phyloP scores from a whole-genome alignment of 352 stramenopile genomes.

The Globisporangium recalcitrans region DNA sequence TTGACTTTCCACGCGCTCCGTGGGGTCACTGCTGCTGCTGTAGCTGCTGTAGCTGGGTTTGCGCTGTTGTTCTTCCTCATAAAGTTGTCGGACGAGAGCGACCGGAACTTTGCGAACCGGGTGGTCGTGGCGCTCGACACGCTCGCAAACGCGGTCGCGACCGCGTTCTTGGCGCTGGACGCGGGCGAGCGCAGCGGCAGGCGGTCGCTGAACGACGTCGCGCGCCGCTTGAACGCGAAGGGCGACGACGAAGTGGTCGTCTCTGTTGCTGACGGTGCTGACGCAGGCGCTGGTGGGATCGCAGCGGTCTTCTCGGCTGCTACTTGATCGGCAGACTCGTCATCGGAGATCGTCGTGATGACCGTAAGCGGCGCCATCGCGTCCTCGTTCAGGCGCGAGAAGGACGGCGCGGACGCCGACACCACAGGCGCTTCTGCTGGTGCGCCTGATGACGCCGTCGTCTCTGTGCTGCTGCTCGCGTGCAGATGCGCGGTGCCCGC shows the following conservation, averaged over 20 bases:
- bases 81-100: slow-evolving; percentile 33
- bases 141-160: slow-evolving; percentile 40
- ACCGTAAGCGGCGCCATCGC: neutral
- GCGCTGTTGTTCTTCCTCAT: slow-evolving; percentile 22
- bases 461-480: neutral
- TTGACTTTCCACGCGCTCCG: slow-evolving; percentile 21
- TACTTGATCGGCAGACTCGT: neutral
- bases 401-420: neutral
- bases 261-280: neutral
- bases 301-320: neutral
- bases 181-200: slow-evolving; percentile 22
- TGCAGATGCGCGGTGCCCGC: neutral
- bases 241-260: neutral
- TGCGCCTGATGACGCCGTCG: neutral
- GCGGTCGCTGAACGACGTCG: slow-evolving; percentile 45
- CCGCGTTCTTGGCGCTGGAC: slow-evolving; percentile 22
- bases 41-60: neutral
- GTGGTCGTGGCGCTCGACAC: slow-evolving; percentile 32
- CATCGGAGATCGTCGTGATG: neutral
- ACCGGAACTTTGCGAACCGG: slow-evolving; percentile 36
- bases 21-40: neutral
- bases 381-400: neutral
- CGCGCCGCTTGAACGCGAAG: slow-evolving; percentile 40
- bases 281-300: neutral
- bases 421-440: neutral